These are phyloP conservation scores for Aureobasidium sp. DNA, from an alignment of 2,329 filamentous ascomycete genomes.

Conservation along the genomic window DNA sequence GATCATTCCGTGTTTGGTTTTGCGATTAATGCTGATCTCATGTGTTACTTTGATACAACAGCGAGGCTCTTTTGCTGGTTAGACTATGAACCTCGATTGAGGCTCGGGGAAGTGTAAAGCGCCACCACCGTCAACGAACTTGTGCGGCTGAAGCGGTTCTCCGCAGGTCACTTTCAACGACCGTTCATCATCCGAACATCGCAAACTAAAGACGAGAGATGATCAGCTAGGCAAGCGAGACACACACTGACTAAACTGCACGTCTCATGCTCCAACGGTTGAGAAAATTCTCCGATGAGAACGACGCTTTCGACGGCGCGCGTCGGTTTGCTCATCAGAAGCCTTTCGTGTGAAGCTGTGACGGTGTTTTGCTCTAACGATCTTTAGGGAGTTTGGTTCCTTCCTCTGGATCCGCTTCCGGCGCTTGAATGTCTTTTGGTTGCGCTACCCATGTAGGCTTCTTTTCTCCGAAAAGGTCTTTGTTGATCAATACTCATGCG, in stretches of 20 bases:
- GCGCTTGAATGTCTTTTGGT: neutral
- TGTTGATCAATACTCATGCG: neutral
- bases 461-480: neutral
- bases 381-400: neutral
- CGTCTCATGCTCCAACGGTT: neutral
- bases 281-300: neutral
- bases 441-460: neutral
- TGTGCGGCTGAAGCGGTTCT: neutral
- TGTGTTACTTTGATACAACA: neutral
- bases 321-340: no score
- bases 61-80: neutral
- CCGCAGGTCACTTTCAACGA: neutral
- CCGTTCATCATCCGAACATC: neutral
- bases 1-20: no score
- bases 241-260: neutral
- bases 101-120: neutral
- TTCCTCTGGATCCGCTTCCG: neutral
- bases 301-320: neutral
- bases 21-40: no score
- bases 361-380: neutral
- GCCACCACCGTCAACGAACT: neutral
- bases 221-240: neutral
- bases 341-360: neutral
- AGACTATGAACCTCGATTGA: neutral
- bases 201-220: no score